Evolutionary conservation across 257 asterid species (phyloP).

Genomic region (Jaltomata sinuosa): DNA sequence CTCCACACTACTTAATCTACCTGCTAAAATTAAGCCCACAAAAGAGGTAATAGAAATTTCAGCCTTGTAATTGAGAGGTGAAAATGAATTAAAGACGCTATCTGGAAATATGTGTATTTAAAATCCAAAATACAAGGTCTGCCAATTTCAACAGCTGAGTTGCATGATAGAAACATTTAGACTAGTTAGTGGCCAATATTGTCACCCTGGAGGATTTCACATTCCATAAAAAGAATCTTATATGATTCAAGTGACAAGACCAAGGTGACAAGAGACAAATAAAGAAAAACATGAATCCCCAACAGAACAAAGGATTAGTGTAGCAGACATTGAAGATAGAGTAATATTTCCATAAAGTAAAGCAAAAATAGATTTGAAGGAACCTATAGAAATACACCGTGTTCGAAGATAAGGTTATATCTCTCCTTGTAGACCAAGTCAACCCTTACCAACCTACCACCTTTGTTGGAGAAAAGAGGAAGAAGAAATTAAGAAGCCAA

Average conservation of each 20-base stretch:
- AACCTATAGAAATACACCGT: conserved; percentile 1
- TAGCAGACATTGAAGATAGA: neutral
- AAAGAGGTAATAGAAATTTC: neutral
- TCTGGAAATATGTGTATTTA: no score
- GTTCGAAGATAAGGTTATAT: conserved; percentile 8
- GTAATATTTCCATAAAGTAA: neutral
- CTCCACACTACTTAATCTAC: neutral
- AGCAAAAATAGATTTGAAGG: conserved; percentile 14
- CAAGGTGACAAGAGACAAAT: conserved; percentile 9
- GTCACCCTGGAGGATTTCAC: no score
- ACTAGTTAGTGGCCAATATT: neutral
- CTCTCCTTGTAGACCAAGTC: conserved; percentile 38
- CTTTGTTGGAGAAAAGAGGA: conserved; percentile 48
- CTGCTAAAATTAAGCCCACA: neutral
- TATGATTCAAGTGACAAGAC: neutral
- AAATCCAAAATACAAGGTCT: neutral
- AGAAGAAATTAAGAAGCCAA: conserved; percentile 1
- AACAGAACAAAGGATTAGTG: conserved; percentile 12
- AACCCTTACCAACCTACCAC: conserved; percentile 94
- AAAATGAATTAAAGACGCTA: neutral
- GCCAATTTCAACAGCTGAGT: neutral
- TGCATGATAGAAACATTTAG: neutral
- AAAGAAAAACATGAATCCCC: neutral
- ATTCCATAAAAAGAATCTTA: no score
- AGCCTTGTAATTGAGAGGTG: neutral